These are phyloP conservation scores for Paratinospora sagittata DNA, from an alignment of 164 flowering plant species.

Conservation along the genomic window DNA sequence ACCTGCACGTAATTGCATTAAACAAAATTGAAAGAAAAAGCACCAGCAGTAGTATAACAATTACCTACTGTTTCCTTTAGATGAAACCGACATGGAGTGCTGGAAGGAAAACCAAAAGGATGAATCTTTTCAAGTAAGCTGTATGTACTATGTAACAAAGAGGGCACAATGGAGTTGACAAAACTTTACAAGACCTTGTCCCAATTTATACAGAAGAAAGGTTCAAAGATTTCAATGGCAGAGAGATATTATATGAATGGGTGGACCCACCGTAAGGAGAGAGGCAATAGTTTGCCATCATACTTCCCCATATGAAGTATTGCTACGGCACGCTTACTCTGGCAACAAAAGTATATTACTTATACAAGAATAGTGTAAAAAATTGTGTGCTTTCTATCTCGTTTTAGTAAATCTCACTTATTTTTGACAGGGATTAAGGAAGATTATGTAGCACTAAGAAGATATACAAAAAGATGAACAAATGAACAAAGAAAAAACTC, in stretches of 20 bases:
- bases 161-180: not conserved
- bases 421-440: not conserved
- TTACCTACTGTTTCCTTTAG: not conserved
- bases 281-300: not conserved
- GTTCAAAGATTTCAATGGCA: not conserved
- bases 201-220: not conserved
- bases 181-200: no score
- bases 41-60: not conserved
- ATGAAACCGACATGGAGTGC: not conserved
- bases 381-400: not conserved
- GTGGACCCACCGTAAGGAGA: no score
- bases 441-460: not conserved
- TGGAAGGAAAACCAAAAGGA: not conserved
- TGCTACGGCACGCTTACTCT: not conserved
- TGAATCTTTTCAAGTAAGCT: no score
- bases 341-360: not conserved
- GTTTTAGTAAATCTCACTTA: not conserved
- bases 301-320: not conserved
- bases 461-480: no score
- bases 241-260: not conserved
- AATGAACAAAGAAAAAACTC: not conserved
- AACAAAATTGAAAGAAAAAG: not conserved
- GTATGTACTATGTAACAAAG: not conserved
- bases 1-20: constrained; percentile 39
- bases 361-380: not conserved